These are phyloP conservation scores for Plectranthus barbatus DNA, from an alignment of 257 asterid species.

Conservation along the genomic window DNA sequence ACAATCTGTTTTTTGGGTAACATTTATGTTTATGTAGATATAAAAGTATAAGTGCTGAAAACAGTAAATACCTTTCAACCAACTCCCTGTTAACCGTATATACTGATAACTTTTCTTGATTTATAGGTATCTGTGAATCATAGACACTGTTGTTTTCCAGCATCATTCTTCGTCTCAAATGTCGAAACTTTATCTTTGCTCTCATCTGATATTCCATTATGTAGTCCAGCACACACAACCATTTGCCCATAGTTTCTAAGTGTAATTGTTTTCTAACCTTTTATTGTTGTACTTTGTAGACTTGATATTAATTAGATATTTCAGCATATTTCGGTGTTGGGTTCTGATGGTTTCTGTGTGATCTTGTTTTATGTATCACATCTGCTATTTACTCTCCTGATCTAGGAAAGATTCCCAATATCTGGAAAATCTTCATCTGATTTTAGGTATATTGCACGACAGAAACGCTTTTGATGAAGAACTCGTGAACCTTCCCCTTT, in stretches of 20 bases:
- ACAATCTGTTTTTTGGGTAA: background rate
- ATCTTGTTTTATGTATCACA: background rate
- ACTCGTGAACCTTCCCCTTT: background rate
- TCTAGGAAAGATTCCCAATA: background rate
- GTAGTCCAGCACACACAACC: background rate
- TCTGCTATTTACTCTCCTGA: constrained; percentile 1
- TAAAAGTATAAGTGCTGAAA: background rate
- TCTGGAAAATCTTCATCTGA: background rate
- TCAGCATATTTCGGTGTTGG: background rate
- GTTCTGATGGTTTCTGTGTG: background rate
- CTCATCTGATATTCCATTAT: background rate
- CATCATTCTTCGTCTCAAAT: background rate
- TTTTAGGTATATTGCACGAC: background rate
- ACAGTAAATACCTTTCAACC: background rate
- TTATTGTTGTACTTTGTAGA: background rate
- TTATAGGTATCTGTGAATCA: background rate
- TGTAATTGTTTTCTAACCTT: background rate
- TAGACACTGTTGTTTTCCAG: background rate
- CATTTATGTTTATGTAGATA: background rate
- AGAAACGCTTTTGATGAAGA: background rate
- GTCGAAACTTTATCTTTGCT: background rate
- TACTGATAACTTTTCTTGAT: background rate
- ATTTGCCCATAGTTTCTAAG: background rate
- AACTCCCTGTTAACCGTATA: background rate
- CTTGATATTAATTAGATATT: background rate